Evolutionary conservation across 2,329 filamentous ascomycete species (phyloP).

Genomic region (Penicillium aurantiogriseum): DNA sequence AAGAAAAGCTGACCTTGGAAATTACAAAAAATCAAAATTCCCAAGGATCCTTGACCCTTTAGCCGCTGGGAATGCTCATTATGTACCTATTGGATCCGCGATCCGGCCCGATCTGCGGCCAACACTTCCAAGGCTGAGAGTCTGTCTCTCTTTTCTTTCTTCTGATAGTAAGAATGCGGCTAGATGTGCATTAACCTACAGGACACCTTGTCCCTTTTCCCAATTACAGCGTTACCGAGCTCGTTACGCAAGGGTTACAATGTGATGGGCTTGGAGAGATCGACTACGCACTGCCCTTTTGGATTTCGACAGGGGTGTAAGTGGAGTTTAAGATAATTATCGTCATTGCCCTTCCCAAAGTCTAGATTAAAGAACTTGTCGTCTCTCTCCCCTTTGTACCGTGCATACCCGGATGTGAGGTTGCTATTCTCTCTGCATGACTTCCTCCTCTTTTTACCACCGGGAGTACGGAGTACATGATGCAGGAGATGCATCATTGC

Average conservation of each 20-base stretch:
- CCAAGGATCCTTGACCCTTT: slow-evolving; percentile 19
- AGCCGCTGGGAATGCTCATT: slow-evolving; percentile 18
- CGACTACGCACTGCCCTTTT: slow-evolving; percentile 12
- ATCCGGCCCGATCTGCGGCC: slow-evolving; percentile 16
- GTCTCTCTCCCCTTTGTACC: slow-evolving; percentile 10
- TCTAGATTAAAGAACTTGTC: slow-evolving; percentile 12
- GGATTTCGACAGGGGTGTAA: slow-evolving; percentile 14
- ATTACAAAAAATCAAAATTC: background rate
- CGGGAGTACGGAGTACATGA: slow-evolving; percentile 24
- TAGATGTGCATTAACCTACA: background rate
- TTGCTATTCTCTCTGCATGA: slow-evolving; percentile 14
- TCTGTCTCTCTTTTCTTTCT: slow-evolving; percentile 1
- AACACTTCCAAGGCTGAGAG: slow-evolving; percentile 12
- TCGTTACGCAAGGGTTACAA: slow-evolving; percentile 29
- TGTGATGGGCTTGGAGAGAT: slow-evolving; percentile 17
- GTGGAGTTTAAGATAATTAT: slow-evolving; percentile 20
- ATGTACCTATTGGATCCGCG: slow-evolving; percentile 1
- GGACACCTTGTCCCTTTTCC: background rate
- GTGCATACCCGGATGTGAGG: slow-evolving; percentile 22
- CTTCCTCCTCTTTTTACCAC: slow-evolving; percentile 3
- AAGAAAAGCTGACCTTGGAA: background rate
- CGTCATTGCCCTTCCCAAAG: slow-evolving; percentile 18
- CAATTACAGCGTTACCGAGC: slow-evolving; percentile 9
- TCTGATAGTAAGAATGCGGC: slow-evolving; percentile 11
- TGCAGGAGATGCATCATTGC: slow-evolving; percentile 27